phyloP scores from a whole-genome alignment of 768 basidiomycete genomes.

The Antrodiella citrinella region DNA sequence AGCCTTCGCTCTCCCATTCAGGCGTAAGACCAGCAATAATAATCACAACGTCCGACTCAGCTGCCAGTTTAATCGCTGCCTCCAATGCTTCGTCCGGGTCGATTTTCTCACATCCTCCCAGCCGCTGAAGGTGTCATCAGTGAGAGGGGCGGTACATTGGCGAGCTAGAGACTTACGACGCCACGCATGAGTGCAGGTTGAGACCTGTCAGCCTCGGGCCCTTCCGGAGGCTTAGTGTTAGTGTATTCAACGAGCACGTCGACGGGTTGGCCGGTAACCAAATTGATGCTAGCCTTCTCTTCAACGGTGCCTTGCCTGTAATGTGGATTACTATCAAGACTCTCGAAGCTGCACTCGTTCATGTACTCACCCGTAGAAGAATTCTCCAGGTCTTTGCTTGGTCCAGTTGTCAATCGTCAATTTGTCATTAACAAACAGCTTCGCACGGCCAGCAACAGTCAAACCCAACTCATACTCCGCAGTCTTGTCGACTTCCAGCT shows the following conservation, averaged over 20 bases:
- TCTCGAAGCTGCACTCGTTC: neutral
- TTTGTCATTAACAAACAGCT: slow-evolving; percentile 52
- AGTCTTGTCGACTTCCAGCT: slow-evolving; percentile 39
- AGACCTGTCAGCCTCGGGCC: slow-evolving; percentile 37
- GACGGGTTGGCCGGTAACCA: slow-evolving; percentile 38
- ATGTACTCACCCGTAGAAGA: slow-evolving; percentile 53
- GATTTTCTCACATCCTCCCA: slow-evolving; percentile 60
- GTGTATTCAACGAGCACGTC: slow-evolving; percentile 56
- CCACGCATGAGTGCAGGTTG: slow-evolving; percentile 67
- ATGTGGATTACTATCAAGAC: neutral
- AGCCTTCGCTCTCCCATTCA: slow-evolving; percentile 74
- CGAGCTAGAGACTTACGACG: slow-evolving; percentile 34
- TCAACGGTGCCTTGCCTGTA: slow-evolving; percentile 55
- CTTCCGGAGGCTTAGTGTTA: slow-evolving; percentile 44
- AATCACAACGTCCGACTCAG: slow-evolving; percentile 45
- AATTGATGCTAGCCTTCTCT: slow-evolving; percentile 43
- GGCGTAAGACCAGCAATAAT: slow-evolving; percentile 54
- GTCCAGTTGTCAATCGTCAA: slow-evolving; percentile 67
- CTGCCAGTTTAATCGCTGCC: slow-evolving; percentile 48
- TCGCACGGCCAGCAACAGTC: slow-evolving; percentile 56
- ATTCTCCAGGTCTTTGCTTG: slow-evolving; percentile 56
- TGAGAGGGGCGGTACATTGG: too few species aligned
- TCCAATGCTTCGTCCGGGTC: slow-evolving; percentile 47
- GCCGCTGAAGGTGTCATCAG: too few species aligned
- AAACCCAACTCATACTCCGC: slow-evolving; percentile 51